phyloP scores from a whole-genome alignment of 768 basidiomycete species.

The Boletus patriciae region DNA sequence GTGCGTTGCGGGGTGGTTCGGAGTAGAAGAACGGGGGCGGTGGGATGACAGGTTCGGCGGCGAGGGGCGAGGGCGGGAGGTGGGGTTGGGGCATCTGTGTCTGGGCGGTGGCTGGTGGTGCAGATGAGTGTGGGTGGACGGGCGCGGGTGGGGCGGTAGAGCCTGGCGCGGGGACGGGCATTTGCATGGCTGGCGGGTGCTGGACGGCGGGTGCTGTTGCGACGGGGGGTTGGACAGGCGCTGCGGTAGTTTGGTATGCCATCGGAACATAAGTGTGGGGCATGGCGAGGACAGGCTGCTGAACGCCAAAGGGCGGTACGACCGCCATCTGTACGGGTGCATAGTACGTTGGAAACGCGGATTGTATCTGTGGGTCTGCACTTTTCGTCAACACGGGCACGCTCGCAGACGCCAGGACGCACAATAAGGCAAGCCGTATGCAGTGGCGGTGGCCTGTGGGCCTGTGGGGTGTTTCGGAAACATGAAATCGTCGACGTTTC shows the following conservation, averaged over 20 bases:
- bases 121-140: not conserved
- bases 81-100: slow-evolving; percentile 24
- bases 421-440: slow-evolving; percentile 28
- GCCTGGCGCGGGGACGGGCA: slow-evolving; percentile 10
- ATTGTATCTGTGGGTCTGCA: slow-evolving; percentile 27
- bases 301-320: slow-evolving; percentile 21
- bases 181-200: slow-evolving; percentile 8
- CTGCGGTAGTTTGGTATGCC: slow-evolving; percentile 15
- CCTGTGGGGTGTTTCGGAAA: slow-evolving; percentile 13
- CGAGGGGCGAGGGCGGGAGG: slow-evolving; percentile 19
- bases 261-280: slow-evolving; percentile 31
- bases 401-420: slow-evolving; percentile 3
- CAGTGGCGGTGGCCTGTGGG: not conserved
- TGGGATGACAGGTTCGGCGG: slow-evolving; percentile 19
- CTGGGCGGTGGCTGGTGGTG: not conserved
- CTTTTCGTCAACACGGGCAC: slow-evolving; percentile 11
- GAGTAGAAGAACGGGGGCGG: slow-evolving; percentile 18
- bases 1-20: slow-evolving; percentile 3
- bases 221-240: slow-evolving; percentile 14
- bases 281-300: slow-evolving; percentile 32
- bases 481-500: slow-evolving; percentile 20
- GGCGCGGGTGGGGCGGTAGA: not conserved
- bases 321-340: slow-evolving; percentile 29
- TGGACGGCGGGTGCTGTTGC: slow-evolving; percentile 1
- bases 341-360: slow-evolving; percentile 30